Conservation (phyloP, 805 yeast genomes). For the Kodamaea neixiangensis region DNA sequence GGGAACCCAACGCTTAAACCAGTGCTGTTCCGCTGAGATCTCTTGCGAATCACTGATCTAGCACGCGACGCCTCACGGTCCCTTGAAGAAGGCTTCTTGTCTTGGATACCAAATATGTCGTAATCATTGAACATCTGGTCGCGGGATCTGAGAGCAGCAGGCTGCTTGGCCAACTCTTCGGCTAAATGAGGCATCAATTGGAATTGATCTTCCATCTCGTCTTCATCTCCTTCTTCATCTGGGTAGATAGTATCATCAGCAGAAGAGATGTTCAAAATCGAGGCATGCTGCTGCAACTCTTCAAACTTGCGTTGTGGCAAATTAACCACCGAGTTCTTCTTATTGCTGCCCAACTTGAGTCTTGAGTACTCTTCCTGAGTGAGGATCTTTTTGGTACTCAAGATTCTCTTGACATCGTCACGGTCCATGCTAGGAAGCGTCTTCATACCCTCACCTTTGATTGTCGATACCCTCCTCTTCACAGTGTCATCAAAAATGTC, state of each 20-base stretch:
- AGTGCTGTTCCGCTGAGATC: constrained; percentile 1
- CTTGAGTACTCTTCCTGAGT: constrained; percentile 43
- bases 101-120: constrained; percentile 17
- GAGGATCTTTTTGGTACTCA: constrained; percentile 37
- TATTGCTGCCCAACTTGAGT: constrained; percentile 30
- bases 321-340: constrained; percentile 28
- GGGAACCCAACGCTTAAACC: constrained; percentile 23
- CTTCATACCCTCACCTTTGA: constrained; percentile 47
- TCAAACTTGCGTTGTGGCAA: constrained; percentile 28
- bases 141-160: constrained; percentile 28
- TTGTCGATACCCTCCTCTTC: constrained; percentile 35
- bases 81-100: constrained; percentile 2
- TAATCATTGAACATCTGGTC: constrained; percentile 33
- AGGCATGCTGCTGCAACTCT: constrained; percentile 34
- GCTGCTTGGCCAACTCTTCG: constrained; percentile 31
- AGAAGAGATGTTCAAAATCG: constrained; percentile 27
- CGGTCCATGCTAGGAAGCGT: constrained; percentile 52
- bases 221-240: constrained; percentile 2
- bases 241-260: constrained; percentile 17
- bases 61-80: constrained; percentile 4
- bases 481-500: constrained; percentile 37
- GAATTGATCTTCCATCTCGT: background rate
- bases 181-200: constrained; percentile 39
- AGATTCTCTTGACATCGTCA: constrained; percentile 43
- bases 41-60: constrained; percentile 15